These are phyloP conservation scores for Lactarius vividus DNA, from an alignment of 768 basidiomycete species.

Conservation along the genomic window DNA sequence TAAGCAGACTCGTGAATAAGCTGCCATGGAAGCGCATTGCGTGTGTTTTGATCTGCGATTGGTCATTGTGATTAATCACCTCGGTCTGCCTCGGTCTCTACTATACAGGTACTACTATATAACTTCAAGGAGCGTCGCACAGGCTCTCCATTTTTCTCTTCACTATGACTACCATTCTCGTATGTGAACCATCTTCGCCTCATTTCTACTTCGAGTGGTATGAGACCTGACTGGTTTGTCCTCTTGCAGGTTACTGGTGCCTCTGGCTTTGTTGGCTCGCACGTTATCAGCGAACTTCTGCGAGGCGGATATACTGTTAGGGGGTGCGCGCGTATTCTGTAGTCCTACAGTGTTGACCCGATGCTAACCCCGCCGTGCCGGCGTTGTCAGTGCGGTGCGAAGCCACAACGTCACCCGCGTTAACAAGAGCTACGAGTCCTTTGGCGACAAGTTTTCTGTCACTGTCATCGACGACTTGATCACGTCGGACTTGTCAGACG, in stretches of 20 bases:
- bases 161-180: conserved; percentile 5
- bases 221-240: neutral
- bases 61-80: neutral
- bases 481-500: conserved; percentile 28
- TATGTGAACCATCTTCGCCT: neutral
- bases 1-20: too few species aligned
- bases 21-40: too few species aligned
- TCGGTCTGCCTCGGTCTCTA: neutral
- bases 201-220: neutral
- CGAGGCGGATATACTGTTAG: conserved; percentile 50
- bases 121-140: too few species aligned
- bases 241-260: conserved; percentile 42
- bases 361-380: neutral
- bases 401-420: conserved; percentile 23
- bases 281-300: conserved; percentile 37
- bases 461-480: conserved; percentile 28
- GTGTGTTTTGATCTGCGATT: too few species aligned
- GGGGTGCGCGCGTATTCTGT: conserved; percentile 33
- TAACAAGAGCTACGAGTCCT: conserved; percentile 22
- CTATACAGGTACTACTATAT: too few species aligned
- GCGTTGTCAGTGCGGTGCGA: conserved; percentile 27
- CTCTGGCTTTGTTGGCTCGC: conserved; percentile 38
- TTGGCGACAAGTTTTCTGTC: conserved; percentile 25
- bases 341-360: too few species aligned
- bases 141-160: neutral